These are phyloP conservation scores for Aegilops sharonensis DNA, from an alignment of 176 grass and related monocot species.

Conservation along the genomic window DNA sequence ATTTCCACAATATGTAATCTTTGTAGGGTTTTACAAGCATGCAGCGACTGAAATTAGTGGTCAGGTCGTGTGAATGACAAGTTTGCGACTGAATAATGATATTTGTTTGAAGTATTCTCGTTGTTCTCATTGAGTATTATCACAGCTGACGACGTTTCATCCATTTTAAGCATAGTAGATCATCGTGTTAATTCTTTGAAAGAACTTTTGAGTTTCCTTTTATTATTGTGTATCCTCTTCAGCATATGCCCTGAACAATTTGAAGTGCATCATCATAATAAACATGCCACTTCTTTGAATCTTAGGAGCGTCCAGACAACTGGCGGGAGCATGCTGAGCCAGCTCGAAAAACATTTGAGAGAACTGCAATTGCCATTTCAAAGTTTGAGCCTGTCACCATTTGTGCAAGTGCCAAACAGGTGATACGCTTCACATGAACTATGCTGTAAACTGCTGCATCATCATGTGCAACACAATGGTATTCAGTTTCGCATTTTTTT, in stretches of 20 bases:
- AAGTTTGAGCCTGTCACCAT: slow-evolving; percentile 81
- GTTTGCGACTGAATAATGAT: background rate
- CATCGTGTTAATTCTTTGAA: background rate
- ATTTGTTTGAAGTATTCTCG: background rate
- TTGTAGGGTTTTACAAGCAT: background rate
- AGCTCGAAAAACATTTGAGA: slow-evolving; percentile 52
- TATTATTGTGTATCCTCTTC: background rate
- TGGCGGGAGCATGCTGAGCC: slow-evolving; percentile 74
- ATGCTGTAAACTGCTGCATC: background rate
- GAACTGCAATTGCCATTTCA: slow-evolving; percentile 67
- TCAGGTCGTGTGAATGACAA: background rate
- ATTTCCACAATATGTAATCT: background rate
- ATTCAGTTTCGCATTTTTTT: background rate
- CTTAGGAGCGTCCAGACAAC: slow-evolving; percentile 84
- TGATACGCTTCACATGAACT: slow-evolving; percentile 18
- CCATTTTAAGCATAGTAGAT: background rate
- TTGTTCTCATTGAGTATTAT: background rate
- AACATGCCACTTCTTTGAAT: slow-evolving; percentile 17
- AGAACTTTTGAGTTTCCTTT: background rate
- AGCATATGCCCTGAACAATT: background rate
- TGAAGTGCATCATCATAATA: background rate
- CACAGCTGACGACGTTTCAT: background rate
- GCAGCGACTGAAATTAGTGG: background rate
- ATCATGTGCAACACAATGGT: background rate
- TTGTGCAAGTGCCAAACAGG: slow-evolving; percentile 70